Evolutionary conservation across 2,329 filamentous ascomycete species (phyloP).

Genomic region (Blastomyces gilchristii): DNA sequence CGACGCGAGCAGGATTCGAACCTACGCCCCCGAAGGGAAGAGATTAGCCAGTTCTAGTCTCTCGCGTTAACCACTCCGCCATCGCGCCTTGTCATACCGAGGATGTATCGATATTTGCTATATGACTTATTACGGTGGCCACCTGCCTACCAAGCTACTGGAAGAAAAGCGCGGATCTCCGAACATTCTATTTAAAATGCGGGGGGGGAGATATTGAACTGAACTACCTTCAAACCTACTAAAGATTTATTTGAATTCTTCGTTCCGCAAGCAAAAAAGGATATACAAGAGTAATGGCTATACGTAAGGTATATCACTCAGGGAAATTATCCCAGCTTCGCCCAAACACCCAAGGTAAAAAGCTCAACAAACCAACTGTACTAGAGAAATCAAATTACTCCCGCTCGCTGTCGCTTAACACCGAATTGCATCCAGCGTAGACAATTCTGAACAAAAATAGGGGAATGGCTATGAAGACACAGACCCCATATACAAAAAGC

Average conservation of each 20-base stretch:
- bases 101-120: fast-evolving
- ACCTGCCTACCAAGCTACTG: too few species aligned
- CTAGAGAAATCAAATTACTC: not conserved
- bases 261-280: not conserved
- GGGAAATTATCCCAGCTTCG: not conserved
- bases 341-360: not conserved
- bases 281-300: not conserved
- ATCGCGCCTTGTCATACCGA: not conserved
- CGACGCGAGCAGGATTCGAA: slow-evolving; percentile 9
- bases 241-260: too few species aligned
- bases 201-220: too few species aligned
- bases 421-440: not conserved
- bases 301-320: not conserved
- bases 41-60: slow-evolving; percentile 6
- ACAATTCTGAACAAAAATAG: not conserved
- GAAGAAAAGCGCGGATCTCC: too few species aligned
- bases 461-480: not conserved
- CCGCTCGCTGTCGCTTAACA: not conserved
- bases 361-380: not conserved
- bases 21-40: slow-evolving; percentile 8
- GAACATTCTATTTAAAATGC: too few species aligned
- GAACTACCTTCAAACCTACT: too few species aligned
- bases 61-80: slow-evolving; percentile 9
- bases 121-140: not conserved
- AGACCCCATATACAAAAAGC: not conserved